Conservation (phyloP, 371 early-diverging fungal genomes). For the Lichtheimia ramosa region DNA sequence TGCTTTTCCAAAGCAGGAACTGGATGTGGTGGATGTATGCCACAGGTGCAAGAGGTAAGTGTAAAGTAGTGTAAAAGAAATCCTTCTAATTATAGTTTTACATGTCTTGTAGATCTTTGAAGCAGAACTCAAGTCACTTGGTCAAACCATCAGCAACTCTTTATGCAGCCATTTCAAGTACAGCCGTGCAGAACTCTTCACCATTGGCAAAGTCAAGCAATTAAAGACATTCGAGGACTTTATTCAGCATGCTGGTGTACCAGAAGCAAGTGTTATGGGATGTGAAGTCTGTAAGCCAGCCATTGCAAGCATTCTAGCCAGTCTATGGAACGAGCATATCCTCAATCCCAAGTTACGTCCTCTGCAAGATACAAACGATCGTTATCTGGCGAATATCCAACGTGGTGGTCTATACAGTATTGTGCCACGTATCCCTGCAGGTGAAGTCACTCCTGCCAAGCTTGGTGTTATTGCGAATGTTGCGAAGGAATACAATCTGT, state of each 20-base stretch:
- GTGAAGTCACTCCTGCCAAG: constrained; percentile 70
- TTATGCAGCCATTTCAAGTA: constrained; percentile 65
- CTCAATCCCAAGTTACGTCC: constrained; percentile 43
- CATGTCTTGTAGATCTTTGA: constrained; percentile 45
- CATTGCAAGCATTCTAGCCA: constrained; percentile 67
- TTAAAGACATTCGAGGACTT: constrained; percentile 53
- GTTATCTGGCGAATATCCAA: constrained; percentile 73
- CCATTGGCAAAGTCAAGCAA: constrained; percentile 61
- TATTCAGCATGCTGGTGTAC: constrained; percentile 42
- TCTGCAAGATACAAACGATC: constrained; percentile 72
- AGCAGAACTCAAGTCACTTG: constrained; percentile 57
- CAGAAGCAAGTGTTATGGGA: constrained; percentile 28
- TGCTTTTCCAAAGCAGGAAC: constrained; percentile 58
- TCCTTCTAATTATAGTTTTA: too few species aligned
- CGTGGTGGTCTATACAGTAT: constrained; percentile 71
- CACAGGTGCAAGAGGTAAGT: constrained; percentile 38
- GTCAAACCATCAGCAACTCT: constrained; percentile 49
- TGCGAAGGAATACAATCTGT: constrained; percentile 62
- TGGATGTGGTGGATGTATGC: constrained; percentile 68
- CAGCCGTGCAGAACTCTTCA: constrained; percentile 61
- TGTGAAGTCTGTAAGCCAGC: constrained; percentile 70
- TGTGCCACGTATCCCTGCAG: constrained; percentile 67
- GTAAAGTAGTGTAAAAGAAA: neutral
- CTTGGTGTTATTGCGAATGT: constrained; percentile 58
- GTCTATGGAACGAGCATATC: constrained; percentile 65